Evolutionary conservation across 805 yeast genomes (phyloP).

Genomic region (Ogataea chonburiensis): DNA sequence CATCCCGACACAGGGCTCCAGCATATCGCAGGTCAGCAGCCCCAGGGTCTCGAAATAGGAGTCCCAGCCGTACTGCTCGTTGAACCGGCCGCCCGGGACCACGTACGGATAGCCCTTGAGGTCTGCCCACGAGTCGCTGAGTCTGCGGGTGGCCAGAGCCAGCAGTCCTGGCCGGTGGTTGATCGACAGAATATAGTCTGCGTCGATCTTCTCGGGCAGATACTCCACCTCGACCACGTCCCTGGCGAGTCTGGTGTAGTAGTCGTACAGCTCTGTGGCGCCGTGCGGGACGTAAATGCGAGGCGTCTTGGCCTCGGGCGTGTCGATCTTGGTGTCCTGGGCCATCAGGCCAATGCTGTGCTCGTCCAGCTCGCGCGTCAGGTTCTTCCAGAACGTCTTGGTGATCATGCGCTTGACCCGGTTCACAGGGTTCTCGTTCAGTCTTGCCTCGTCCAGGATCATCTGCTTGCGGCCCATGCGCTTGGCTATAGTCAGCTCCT

Average conservation of each 20-base stretch:
- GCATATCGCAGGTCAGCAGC: slow-evolving; percentile 59
- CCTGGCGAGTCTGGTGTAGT: slow-evolving; percentile 53
- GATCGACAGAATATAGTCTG: slow-evolving; percentile 72
- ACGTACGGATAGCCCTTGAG: slow-evolving; percentile 74
- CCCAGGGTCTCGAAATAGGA: slow-evolving; percentile 92
- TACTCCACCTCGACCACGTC: slow-evolving; percentile 68
- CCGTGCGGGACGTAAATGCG: slow-evolving; percentile 74
- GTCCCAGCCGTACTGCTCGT: slow-evolving; percentile 98
- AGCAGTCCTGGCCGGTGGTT: slow-evolving; percentile 83
- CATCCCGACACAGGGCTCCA: slow-evolving; percentile 82
- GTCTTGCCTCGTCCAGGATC: slow-evolving; percentile 76
- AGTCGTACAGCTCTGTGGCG: slow-evolving; percentile 71
- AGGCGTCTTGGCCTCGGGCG: slow-evolving; percentile 61
- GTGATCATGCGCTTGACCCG: slow-evolving; percentile 71
- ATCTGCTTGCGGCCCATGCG: slow-evolving; percentile 75
- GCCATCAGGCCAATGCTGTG: slow-evolving; percentile 68
- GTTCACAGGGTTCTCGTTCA: slow-evolving; percentile 84
- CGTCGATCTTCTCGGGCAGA: slow-evolving; percentile 71
- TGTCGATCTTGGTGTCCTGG: slow-evolving; percentile 68
- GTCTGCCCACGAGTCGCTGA: slow-evolving; percentile 30
- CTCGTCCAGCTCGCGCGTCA: slow-evolving; percentile 70
- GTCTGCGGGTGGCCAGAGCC: slow-evolving; percentile 67
- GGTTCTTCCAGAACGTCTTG: slow-evolving; percentile 74
- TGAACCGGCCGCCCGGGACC: slow-evolving; percentile 97
- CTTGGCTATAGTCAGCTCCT: slow-evolving; percentile 85